Conservation (phyloP, 768 basidiomycete species). For the Suillus brevipes region DNA sequence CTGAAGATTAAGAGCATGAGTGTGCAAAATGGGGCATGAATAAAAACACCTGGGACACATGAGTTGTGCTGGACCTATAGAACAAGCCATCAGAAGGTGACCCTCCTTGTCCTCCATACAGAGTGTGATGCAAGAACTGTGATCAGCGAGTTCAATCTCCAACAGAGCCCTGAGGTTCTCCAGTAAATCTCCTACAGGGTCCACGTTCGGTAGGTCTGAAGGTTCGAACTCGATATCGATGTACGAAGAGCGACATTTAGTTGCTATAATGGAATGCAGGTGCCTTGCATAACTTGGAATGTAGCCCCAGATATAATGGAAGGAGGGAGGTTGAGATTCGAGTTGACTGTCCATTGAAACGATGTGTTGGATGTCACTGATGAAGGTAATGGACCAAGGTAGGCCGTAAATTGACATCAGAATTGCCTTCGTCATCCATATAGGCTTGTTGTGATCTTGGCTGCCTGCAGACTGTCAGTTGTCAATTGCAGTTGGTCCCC, state of each 20-base stretch:
- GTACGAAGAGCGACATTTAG: constrained; percentile 25
- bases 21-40: too few species aligned
- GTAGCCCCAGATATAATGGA: constrained; percentile 21
- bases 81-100: constrained; percentile 16
- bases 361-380: too few species aligned
- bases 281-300: constrained; percentile 19
- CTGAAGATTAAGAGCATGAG: too few species aligned
- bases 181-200: constrained; percentile 17
- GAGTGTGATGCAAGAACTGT: constrained; percentile 15
- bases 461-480: too few species aligned
- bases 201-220: constrained; percentile 21
- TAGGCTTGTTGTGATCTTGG: too few species aligned
- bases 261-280: constrained; percentile 17
- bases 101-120: constrained; percentile 27
- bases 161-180: constrained; percentile 7
- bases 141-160: constrained; percentile 12
- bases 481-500: too few species aligned
- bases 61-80: neutral
- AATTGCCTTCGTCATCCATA: too few species aligned
- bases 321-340: constrained; percentile 24
- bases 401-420: too few species aligned
- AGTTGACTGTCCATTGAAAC: constrained; percentile 26
- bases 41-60: neutral
- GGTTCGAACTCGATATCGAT: constrained; percentile 21
- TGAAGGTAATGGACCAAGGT: too few species aligned